These are phyloP conservation scores for Chrysanthemum seticuspe DNA, from an alignment of 129 eudicot genomes.

Conservation along the genomic window DNA sequence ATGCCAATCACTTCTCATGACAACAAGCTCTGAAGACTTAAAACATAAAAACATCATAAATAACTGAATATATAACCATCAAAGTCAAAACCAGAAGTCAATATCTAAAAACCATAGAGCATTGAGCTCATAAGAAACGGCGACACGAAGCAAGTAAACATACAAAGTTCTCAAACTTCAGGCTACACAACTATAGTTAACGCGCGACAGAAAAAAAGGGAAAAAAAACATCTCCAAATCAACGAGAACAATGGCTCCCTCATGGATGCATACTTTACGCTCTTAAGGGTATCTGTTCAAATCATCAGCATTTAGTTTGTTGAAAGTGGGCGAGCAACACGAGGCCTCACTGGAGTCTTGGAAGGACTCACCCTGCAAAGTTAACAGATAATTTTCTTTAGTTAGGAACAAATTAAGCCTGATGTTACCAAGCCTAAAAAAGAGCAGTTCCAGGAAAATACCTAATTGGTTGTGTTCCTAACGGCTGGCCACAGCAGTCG, in stretches of 20 bases:
- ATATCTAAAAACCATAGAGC: constrained; percentile 22
- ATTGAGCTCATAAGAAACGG: constrained; percentile 25
- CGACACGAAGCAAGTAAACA: constrained; percentile 22
- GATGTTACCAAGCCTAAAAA: neutral
- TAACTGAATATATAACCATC: constrained; percentile 20
- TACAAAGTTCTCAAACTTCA: constrained; percentile 28
- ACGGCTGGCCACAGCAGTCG: constrained; percentile 81
- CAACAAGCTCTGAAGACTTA: neutral
- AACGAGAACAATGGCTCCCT: neutral
- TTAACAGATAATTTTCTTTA: neutral
- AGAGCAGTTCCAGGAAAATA: constrained; percentile 8
- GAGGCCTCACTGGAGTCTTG: constrained; percentile 99
- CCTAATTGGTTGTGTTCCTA: constrained; percentile 93
- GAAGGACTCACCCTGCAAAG: constrained; percentile 93
- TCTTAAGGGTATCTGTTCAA: constrained; percentile 24
- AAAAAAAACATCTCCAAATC: constrained; percentile 23
- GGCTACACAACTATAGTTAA: constrained; percentile 24
- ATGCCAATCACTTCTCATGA: too few relatives aligned
- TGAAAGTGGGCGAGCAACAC: constrained; percentile 63
- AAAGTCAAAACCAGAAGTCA: constrained; percentile 31
- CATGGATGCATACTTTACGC: constrained; percentile 32
- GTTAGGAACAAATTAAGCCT: neutral
- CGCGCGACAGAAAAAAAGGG: neutral
- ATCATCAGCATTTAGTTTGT: constrained; percentile 30
- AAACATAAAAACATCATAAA: constrained; percentile 17